phyloP scores from a whole-genome alignment of 768 basidiomycete genomes.

The Kondoa malvinella region DNA sequence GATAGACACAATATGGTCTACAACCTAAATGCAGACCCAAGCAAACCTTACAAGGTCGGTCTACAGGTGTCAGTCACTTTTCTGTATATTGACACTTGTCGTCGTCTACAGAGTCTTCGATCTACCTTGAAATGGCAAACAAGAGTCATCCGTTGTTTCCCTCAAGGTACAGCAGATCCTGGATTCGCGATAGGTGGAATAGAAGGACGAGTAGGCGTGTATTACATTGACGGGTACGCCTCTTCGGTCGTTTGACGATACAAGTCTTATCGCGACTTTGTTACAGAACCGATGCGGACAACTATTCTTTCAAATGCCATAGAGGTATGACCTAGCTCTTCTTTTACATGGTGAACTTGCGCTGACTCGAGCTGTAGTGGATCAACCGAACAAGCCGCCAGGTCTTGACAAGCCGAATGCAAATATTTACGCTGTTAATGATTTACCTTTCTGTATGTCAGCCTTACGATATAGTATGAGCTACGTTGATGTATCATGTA shows the following conservation, averaged over 20 bases:
- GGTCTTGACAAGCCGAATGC: slow-evolving; percentile 45
- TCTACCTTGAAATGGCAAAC: slow-evolving; percentile 93
- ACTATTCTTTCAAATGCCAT: background rate
- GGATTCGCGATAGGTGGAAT: slow-evolving; percentile 35
- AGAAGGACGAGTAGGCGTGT: slow-evolving; percentile 70
- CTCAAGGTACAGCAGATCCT: slow-evolving; percentile 25
- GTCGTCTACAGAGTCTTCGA: background rate
- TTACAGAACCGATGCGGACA: background rate
- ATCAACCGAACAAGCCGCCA: slow-evolving; percentile 38
- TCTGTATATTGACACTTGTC: background rate
- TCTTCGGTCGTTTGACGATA: background rate
- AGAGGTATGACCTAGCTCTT: too few relatives aligned
- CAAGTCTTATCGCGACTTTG: slow-evolving; percentile 31
- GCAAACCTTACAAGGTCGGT: slow-evolving; percentile 43
- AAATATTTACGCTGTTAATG: slow-evolving; percentile 64
- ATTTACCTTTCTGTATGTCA: slow-evolving; percentile 75
- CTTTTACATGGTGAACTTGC: too few relatives aligned
- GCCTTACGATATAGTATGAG: too few relatives aligned
- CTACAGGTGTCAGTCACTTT: background rate
- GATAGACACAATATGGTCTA: slow-evolving; percentile 11
- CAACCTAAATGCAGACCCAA: background rate
- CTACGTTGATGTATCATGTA: too few relatives aligned
- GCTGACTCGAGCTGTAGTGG: slow-evolving; percentile 43
- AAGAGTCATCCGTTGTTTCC: slow-evolving; percentile 41
- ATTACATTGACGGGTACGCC: slow-evolving; percentile 42